Evolutionary conservation across 257 asterid species (phyloP), one percentile per base, ranked within the genome.

Genomic region (Salvia miltiorrhiza): DNA sequence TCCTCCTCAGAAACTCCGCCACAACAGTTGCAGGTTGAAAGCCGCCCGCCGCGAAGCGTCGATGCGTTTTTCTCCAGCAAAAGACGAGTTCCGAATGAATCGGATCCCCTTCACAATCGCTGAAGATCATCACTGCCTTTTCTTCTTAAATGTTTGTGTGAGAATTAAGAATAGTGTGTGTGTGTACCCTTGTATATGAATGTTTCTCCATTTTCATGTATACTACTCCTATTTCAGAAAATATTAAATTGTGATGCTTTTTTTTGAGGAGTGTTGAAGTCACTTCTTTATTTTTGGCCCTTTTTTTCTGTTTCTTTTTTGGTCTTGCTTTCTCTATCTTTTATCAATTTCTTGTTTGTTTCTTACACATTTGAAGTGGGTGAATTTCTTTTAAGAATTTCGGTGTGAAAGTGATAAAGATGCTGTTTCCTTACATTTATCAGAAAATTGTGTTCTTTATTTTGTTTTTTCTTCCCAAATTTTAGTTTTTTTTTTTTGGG

Each of bases 81-180:
- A 41, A 60, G 84, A 58, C 57, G 75, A 65, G 77, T 80, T 2
- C 84, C 84, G 8, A 76, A 80, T 32, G 81, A 69, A 45, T 76
- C 84, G 0, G 82, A 80, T 24, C 84, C 84, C 23, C 84, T 80
- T 45, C 84, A 80, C 43, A 80, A 80, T 69, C 81, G 84, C 49
- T 76, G 69, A 79, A 33, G 20, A 19, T 30, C 35, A 4, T 63
- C 12, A 3, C 0, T 8, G 3, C 7, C 2, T 23, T 32, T 1
- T 26, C 28, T 8, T 60, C 19, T 39, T n/a, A n/a, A n/a, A n/a
- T n/a, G n/a, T n/a, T n/a, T n/a, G n/a, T n/a, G n/a, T n/a, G n/a
- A n/a, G n/a, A n/a, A n/a, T n/a, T n/a, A n/a, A n/a, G n/a, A n/a
- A n/a, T n/a, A n/a, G n/a, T n/a, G n/a, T 63, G 50, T 19, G 47